Evolutionary conservation across 1,284 basidiomycete genomes (phyloP), one percentile per base, ranked within the genome.

Genomic region (Exsudoporus floridanus): DNA sequence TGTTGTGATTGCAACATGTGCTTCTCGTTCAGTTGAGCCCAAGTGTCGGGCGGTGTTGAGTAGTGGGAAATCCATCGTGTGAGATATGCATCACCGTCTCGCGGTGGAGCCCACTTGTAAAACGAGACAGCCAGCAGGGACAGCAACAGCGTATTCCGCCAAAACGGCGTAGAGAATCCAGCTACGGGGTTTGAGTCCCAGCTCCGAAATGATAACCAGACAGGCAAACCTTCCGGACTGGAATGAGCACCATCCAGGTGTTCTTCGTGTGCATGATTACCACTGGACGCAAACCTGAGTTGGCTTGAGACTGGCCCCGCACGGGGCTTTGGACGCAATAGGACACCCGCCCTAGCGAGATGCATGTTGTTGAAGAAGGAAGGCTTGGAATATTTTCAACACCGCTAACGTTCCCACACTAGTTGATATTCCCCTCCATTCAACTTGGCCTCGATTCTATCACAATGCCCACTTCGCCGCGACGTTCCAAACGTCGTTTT

Each of bases 21-120:
- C 54, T 78, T 76, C 50, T 77, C 75, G 56, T 82, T 84, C 57
- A 79, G 51, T 16, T 73, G 64, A 30, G 77, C 66, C 83, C 81
- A 86, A 46, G 75, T 69, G 44, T 81, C 75, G 19, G 69, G 61
- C 10, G 82, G 72, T 1, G 78, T 74, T 34, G 67, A 68, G 67
- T 83, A 81, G 65, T 80, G 63, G 18, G 74, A 73, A 60, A 90
- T 77, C 77, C 81, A 86, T 37, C 77, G 78, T 19, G 85, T 84
- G 62, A 89, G 62, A 63, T 80, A 80, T 49, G 76, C 78, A 51
- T 84, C 79, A 35, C 85, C 78, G 27, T 72, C 72, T 6, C 80
- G 77, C 50, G 76, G 72, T 1, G 88, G 88, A 5, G 84, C 82
- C 62, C 76, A 84, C 68, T 87, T 87, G 73, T 85, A 85, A 54